phyloP scores from a whole-genome alignment of 1,284 basidiomycete species.

The Leccinum angustisporum region DNA sequence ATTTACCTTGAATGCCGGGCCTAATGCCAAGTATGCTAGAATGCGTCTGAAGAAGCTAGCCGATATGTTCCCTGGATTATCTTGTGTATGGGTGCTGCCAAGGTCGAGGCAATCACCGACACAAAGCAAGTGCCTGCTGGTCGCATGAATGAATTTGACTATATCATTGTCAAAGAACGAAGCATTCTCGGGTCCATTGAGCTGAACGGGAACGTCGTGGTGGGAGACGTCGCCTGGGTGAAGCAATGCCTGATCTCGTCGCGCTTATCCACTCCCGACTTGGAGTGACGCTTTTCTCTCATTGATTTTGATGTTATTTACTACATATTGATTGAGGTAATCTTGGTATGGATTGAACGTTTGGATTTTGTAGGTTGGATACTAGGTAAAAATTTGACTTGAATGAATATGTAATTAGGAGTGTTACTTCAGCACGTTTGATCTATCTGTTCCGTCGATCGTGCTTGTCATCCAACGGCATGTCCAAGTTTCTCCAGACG shows the following conservation, averaged over 20 bases:
- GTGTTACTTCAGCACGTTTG: background rate
- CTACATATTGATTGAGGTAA: conserved; percentile 9
- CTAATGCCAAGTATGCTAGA: conserved; percentile 17
- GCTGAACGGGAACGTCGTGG: conserved; percentile 32
- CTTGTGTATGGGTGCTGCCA: conserved; percentile 69
- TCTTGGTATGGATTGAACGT: background rate
- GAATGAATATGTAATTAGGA: background rate
- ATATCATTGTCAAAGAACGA: conserved; percentile 62
- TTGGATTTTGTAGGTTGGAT: background rate
- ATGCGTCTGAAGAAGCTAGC: conserved; percentile 28
- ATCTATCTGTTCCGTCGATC: background rate
- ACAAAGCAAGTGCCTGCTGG: conserved; percentile 36
- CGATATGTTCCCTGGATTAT: conserved; percentile 55
- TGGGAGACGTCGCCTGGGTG: conserved; percentile 68
- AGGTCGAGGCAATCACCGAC: conserved; percentile 56
- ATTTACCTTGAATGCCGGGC: background rate
- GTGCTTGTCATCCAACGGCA: background rate
- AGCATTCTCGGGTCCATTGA: conserved; percentile 29
- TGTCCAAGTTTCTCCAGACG: conserved; percentile 37
- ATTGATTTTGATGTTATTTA: conserved; percentile 4
- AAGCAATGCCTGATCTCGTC: conserved; percentile 72
- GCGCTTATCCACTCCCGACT: conserved; percentile 21
- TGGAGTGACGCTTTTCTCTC: conserved; percentile 10
- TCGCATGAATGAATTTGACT: conserved; percentile 50
- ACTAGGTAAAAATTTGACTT: background rate